These are phyloP conservation scores for Globisporangium cederbergense DNA, from an alignment of 352 stramenopile genomes.

Conservation along the genomic window DNA sequence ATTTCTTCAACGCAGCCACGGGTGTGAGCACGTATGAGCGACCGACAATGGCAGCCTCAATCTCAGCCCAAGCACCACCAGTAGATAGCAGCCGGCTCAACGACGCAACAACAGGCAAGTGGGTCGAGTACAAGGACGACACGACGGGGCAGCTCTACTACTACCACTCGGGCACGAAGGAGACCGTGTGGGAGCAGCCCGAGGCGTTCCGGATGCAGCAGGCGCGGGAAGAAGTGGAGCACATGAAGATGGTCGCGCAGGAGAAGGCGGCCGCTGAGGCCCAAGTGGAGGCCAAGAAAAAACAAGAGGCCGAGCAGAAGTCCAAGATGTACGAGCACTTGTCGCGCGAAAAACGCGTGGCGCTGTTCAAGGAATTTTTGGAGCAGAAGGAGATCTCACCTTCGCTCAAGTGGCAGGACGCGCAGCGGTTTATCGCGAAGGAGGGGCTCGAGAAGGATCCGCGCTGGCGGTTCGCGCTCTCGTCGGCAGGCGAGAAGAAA, in stretches of 20 bases:
- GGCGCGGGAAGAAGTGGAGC: slow-evolving; percentile 63
- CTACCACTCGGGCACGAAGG: slow-evolving; percentile 71
- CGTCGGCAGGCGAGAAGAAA: slow-evolving; percentile 77
- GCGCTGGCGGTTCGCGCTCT: slow-evolving; percentile 62
- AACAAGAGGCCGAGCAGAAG: slow-evolving; percentile 41
- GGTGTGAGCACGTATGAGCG: slow-evolving; percentile 64
- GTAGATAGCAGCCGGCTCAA: neutral
- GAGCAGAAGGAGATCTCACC: slow-evolving; percentile 63
- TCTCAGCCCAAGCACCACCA: neutral
- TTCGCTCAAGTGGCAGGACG: slow-evolving; percentile 74
- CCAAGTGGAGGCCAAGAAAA: slow-evolving; percentile 28
- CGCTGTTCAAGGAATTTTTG: slow-evolving; percentile 69
- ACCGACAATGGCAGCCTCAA: slow-evolving; percentile 14
- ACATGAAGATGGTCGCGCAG: slow-evolving; percentile 37
- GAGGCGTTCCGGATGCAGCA: slow-evolving; percentile 77
- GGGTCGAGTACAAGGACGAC: slow-evolving; percentile 81
- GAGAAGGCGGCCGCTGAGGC: slow-evolving; percentile 19
- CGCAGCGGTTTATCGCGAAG: slow-evolving; percentile 55
- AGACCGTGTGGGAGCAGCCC: slow-evolving; percentile 79
- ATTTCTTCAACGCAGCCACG: slow-evolving; percentile 60
- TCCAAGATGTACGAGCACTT: slow-evolving; percentile 44
- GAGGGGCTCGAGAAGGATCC: slow-evolving; percentile 55
- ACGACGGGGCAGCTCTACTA: slow-evolving; percentile 71
- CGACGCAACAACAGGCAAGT: slow-evolving; percentile 23
- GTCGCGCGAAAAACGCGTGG: slow-evolving; percentile 46